Conservation (phyloP, 2,329 filamentous ascomycete species). For the Conoideocrella luteorostrata region DNA sequence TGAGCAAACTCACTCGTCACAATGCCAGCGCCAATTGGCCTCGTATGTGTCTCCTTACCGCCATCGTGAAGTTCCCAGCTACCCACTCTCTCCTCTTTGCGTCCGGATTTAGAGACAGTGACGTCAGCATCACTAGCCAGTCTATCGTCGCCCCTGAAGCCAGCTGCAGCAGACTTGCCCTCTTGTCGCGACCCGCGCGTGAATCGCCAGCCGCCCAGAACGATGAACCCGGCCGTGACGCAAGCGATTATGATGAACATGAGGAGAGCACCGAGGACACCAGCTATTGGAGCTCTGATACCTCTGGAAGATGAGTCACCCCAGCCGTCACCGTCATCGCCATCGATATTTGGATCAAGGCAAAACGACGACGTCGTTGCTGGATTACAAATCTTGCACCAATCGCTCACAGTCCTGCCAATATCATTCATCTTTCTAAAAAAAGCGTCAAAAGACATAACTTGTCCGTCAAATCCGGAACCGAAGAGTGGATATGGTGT, state of each 20-base stretch:
- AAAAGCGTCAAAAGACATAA: slow-evolving; percentile 35
- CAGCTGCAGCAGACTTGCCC: slow-evolving; percentile 18
- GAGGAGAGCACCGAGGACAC: slow-evolving; percentile 39
- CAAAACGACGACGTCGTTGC: slow-evolving; percentile 33
- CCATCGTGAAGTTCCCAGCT: slow-evolving; percentile 41
- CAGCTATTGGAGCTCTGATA: slow-evolving; percentile 34
- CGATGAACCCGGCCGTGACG: slow-evolving; percentile 23
- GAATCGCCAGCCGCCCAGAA: slow-evolving; percentile 28
- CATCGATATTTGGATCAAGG: neutral
- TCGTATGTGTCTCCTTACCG: slow-evolving; percentile 10
- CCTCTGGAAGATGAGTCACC: neutral
- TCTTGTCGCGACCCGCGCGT: slow-evolving; percentile 11
- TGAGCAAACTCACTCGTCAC: slow-evolving; percentile 18
- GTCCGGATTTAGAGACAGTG: slow-evolving; percentile 30
- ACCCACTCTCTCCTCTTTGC: slow-evolving; percentile 37
- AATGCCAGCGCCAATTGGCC: slow-evolving; percentile 13
- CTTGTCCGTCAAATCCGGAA: slow-evolving; percentile 22
- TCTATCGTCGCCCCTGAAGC: slow-evolving; percentile 41
- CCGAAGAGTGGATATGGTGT: slow-evolving; percentile 34
- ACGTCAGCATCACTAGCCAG: slow-evolving; percentile 38
- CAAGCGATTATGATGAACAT: slow-evolving; percentile 30
- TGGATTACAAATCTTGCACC: slow-evolving; percentile 38
- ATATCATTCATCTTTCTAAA: slow-evolving; percentile 27
- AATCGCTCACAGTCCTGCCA: slow-evolving; percentile 27
- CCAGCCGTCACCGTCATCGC: neutral